Conservation (phyloP, 352 stramenopile genomes). For the Peronospora belbahrii region DNA sequence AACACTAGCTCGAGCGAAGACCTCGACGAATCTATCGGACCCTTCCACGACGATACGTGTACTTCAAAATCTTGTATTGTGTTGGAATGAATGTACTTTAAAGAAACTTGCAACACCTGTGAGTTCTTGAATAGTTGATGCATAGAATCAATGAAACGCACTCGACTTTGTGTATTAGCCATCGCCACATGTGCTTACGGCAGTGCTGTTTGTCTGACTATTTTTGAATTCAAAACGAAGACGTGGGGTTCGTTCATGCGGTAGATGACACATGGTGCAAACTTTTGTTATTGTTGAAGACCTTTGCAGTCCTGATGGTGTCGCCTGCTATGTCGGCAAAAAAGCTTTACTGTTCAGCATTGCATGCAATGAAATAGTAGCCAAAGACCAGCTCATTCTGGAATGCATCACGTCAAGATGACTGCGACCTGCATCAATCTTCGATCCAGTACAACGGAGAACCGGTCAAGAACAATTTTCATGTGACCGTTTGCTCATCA, state of each 20-base stretch:
- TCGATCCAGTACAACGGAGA: neutral
- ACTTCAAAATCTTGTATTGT: too few species aligned
- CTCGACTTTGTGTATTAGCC: slow-evolving; percentile 3
- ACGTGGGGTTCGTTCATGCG: neutral
- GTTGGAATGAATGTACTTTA: too few species aligned
- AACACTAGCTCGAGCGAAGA: too few species aligned
- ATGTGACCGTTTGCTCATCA: neutral
- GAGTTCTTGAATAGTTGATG: too few species aligned
- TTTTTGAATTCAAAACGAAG: slow-evolving; percentile 4
- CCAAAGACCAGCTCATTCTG: slow-evolving; percentile 7
- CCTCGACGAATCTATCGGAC: too few species aligned
- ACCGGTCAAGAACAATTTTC: neutral
- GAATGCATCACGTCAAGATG: slow-evolving; percentile 3
- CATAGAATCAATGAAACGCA: too few species aligned
- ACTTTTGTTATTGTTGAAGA: slow-evolving; percentile 6
- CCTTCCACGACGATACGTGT: too few species aligned
- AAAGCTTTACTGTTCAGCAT: neutral
- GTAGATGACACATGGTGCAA: slow-evolving; percentile 1
- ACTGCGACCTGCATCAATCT: neutral
- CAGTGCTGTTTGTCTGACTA: neutral
- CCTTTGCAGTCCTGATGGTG: neutral
- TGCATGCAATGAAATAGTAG: neutral
- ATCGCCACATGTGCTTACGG: slow-evolving; percentile 1
- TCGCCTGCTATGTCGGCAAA: neutral
- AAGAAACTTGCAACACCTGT: too few species aligned